A percentile compares a stretch with the other conserved stretches of the same genome.
These are phyloP conservation scores for baker's yeast (Saccharomyces cerevisiae) DNA, from an alignment of 805 yeast genomes.

Conservation along the genomic window DNA sequence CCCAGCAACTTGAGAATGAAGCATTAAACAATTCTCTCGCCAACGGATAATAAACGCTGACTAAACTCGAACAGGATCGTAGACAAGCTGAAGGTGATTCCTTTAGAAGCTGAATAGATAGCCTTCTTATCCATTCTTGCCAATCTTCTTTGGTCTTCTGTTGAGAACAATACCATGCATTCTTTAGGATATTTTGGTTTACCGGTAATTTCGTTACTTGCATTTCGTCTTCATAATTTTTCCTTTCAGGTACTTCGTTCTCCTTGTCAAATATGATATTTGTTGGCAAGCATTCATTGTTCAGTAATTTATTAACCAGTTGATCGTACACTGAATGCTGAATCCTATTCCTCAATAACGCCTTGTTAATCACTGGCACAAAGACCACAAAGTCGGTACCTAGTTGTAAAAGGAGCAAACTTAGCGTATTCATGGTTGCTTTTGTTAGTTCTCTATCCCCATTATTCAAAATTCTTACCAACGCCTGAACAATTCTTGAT, in stretches of 20 bases:
- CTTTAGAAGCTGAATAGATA: constrained; percentile 76
- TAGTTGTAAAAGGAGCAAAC: constrained; percentile 70
- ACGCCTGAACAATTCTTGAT: constrained; percentile 80
- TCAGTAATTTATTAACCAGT: constrained; percentile 64
- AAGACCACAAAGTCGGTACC: constrained; percentile 80
- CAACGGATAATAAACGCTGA: constrained; percentile 76
- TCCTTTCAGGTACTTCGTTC: constrained; percentile 34
- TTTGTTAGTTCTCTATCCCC: constrained; percentile 51
- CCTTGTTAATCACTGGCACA: constrained; percentile 71
- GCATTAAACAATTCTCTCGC: constrained; percentile 90
- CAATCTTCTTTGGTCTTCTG: constrained; percentile 90
- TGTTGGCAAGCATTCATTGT: constrained; percentile 81
- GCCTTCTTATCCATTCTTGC: constrained; percentile 92
- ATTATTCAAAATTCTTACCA: constrained; percentile 54
- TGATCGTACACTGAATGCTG: constrained; percentile 73
- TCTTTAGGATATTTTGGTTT: constrained; percentile 54
- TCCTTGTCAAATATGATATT: constrained; percentile 63
- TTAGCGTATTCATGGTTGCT: constrained; percentile 69
- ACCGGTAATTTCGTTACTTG: constrained; percentile 68
- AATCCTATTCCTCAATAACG: constrained; percentile 51
- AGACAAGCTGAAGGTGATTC: constrained; percentile 93
- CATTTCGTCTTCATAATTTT: constrained; percentile 46
- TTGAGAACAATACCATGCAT: constrained; percentile 88
- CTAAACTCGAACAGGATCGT: constrained; percentile 85
- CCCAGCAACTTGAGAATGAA: constrained; percentile 94